Conservation (phyloP, 306 rosid species). For the Fragaria nilgerrensis region DNA sequence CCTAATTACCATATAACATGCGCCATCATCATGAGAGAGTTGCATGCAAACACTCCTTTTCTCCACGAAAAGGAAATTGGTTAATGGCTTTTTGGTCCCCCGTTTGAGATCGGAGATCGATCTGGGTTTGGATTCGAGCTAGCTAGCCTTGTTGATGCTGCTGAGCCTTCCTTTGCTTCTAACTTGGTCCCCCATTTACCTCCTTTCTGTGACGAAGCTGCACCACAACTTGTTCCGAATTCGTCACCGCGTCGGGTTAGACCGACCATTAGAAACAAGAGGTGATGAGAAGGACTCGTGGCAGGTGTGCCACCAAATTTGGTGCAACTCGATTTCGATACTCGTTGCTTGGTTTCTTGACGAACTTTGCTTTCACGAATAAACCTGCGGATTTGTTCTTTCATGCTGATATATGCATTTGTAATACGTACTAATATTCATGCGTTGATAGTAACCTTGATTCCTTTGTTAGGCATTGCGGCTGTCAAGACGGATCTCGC, state of each 20-base stretch:
- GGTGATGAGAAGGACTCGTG: neutral
- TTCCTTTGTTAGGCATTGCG: neutral
- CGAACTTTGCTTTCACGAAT: neutral
- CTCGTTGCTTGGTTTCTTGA: neutral
- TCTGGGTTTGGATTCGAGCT: neutral
- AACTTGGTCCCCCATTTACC: neutral
- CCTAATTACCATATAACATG: constrained; percentile 4
- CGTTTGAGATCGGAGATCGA: neutral
- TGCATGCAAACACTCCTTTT: neutral
- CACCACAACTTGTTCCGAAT: neutral
- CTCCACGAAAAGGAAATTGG: neutral
- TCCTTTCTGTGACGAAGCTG: neutral
- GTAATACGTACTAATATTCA: neutral
- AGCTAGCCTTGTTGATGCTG: neutral
- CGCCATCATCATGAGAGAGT: neutral
- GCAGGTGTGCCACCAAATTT: neutral
- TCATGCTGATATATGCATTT: neutral
- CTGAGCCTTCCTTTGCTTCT: neutral
- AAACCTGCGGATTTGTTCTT: constrained; percentile 2
- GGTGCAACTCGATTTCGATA: neutral
- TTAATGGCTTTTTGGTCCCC: constrained; percentile 6
- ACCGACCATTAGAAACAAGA: neutral
- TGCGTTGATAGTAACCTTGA: neutral
- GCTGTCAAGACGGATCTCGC: neutral
- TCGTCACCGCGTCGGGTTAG: neutral